Conservation (phyloP, 345 rosid species). For the Lagerstroemia speciosa region DNA sequence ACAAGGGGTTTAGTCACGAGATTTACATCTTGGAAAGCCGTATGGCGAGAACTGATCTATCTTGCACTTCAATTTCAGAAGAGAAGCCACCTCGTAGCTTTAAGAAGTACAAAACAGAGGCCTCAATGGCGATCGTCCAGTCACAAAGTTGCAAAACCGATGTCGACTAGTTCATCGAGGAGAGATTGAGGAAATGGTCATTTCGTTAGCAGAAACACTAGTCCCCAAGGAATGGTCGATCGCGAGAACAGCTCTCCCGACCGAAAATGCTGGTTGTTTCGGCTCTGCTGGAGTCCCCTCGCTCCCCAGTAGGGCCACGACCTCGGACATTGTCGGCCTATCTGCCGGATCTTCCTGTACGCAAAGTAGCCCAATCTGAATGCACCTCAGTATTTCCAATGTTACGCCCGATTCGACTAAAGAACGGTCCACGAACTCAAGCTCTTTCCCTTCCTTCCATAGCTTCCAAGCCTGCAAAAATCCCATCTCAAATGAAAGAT, state of each 20-base stretch:
- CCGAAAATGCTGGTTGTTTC: constrained; percentile 17
- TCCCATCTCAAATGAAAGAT: neutral
- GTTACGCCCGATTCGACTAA: constrained; percentile 17
- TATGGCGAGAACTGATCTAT: no score
- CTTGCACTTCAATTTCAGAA: no score
- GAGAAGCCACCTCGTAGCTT: no score
- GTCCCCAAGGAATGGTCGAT: neutral
- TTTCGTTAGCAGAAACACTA: constrained; percentile 6
- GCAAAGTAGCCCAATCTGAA: constrained; percentile 38
- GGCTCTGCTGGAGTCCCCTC: constrained; percentile 17
- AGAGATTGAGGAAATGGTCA: constrained; percentile 8
- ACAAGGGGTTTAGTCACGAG: no score
- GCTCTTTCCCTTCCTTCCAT: constrained; percentile 32
- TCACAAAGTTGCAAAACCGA: no score
- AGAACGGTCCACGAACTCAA: constrained; percentile 29
- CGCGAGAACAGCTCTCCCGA: constrained; percentile 3
- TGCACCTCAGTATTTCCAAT: constrained; percentile 27
- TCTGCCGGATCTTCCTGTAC: constrained; percentile 9
- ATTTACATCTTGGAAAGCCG: no score
- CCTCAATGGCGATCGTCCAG: neutral
- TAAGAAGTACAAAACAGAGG: no score
- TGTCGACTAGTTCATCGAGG: no score
- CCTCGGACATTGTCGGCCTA: constrained; percentile 43
- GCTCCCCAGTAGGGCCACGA: constrained; percentile 25
- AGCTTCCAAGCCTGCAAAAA: constrained; percentile 32